phyloP scores from a whole-genome alignment of 495 filamentous ascomycete genomes.

The Trichoderma asperelloides region DNA sequence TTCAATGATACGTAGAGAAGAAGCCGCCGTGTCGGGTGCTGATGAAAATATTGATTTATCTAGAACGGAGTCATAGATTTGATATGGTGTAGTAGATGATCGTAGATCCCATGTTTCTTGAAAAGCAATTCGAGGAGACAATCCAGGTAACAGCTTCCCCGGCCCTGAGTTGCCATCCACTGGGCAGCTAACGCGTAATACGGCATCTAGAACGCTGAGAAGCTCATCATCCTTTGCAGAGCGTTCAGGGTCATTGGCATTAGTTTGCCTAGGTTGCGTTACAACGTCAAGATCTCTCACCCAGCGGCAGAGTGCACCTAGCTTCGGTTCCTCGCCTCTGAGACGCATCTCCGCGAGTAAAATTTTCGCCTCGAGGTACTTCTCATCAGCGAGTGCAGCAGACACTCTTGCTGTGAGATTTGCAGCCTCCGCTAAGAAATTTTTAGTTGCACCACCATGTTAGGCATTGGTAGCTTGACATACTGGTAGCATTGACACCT shows the following conservation, averaged over 20 bases:
- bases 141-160: conserved; percentile 7
- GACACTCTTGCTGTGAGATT: conserved; percentile 35
- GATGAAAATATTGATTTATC: conserved; percentile 24
- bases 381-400: conserved; percentile 33
- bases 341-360: conserved; percentile 40
- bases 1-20: conserved; percentile 30
- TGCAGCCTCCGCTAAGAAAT: conserved; percentile 16
- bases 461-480: neutral
- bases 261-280: conserved; percentile 17
- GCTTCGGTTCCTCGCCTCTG: conserved; percentile 30
- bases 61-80: conserved; percentile 28
- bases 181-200: conserved; percentile 31
- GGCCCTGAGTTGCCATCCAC: conserved; percentile 22
- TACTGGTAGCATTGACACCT: conserved; percentile 27
- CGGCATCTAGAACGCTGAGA: conserved; percentile 32
- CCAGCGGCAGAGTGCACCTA: conserved; percentile 41
- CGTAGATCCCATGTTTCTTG: conserved; percentile 29
- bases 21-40: conserved; percentile 13
- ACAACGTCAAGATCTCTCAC: conserved; percentile 41
- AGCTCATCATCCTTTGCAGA: conserved; percentile 21
- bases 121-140: conserved; percentile 21
- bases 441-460: neutral
- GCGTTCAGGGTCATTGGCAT: conserved; percentile 5
- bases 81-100: conserved; percentile 11
- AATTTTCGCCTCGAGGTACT: conserved; percentile 32